Percentiles rank a stretch among this genome's conserved stretches.
phyloP scores from a whole-genome alignment of 225 moss, liverwort and hornwort genomes.

The Sphagnum tenellum region DNA sequence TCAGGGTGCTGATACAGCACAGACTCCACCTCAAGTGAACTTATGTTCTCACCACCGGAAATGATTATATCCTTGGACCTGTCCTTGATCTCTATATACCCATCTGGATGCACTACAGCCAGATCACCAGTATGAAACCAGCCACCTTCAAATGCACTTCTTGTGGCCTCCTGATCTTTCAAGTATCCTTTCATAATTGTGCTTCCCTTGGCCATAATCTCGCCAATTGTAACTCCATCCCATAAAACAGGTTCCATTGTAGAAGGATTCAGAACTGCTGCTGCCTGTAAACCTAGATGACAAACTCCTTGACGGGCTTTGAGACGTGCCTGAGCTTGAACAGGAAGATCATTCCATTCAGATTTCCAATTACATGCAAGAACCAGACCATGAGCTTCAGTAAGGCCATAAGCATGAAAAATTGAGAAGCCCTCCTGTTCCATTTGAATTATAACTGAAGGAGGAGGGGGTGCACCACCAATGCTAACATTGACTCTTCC shows the following conservation, averaged over 20 bases:
- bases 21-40: constrained; percentile 74
- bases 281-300: constrained; percentile 34
- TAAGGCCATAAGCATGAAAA: constrained; percentile 66
- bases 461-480: constrained; percentile 69
- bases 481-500: constrained; percentile 43
- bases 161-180: constrained; percentile 46
- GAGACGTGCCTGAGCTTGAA: constrained; percentile 26
- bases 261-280: constrained; percentile 43
- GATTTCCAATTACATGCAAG: constrained; percentile 65
- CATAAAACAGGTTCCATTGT: constrained; percentile 51
- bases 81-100: constrained; percentile 71
- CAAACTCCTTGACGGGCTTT: constrained; percentile 81
- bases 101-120: constrained; percentile 64
- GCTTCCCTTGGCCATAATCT: constrained; percentile 62
- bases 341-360: constrained; percentile 48
- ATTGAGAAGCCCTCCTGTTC: constrained; percentile 59
- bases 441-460: constrained; percentile 48
- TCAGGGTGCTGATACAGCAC: constrained; percentile 50
- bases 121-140: constrained; percentile 89
- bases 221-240: constrained; percentile 60
- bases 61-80: constrained; percentile 77
- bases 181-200: constrained; percentile 78
- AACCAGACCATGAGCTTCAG: constrained; percentile 55
- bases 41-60: constrained; percentile 78
- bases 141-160: constrained; percentile 47